Evolutionary conservation across 2,329 filamentous ascomycete species (phyloP).

Genomic region (Monilinia vaccinii-corymbosi): DNA sequence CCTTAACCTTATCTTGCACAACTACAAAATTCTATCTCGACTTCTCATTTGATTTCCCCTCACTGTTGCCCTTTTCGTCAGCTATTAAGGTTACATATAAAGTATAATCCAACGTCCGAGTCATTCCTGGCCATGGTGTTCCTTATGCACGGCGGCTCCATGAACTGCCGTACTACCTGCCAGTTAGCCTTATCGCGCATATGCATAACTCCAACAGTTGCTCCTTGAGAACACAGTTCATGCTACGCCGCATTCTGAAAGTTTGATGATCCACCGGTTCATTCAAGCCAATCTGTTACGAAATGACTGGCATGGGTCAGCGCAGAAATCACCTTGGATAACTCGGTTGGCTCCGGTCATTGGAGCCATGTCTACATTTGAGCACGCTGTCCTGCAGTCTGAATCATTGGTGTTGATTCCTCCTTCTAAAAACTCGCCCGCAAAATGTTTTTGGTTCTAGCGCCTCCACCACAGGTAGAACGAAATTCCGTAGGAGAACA

Average conservation of each 20-base stretch:
- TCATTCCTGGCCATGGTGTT: too few species aligned
- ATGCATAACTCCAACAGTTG: background rate
- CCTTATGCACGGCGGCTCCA: background rate
- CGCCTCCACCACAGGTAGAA: background rate
- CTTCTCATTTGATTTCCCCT: too few species aligned
- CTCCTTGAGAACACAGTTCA: background rate
- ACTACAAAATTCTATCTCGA: too few species aligned
- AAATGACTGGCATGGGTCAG: background rate
- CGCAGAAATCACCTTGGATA: background rate
- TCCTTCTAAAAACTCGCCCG: background rate
- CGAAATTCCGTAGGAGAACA: background rate
- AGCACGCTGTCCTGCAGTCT: background rate
- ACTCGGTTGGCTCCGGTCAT: background rate
- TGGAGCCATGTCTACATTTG: background rate
- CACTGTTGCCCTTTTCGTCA: too few species aligned
- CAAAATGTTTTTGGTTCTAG: slow-evolving; percentile 6
- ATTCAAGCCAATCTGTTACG: background rate
- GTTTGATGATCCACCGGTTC: background rate
- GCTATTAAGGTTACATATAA: too few species aligned
- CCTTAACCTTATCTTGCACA: too few species aligned
- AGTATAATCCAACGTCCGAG: too few species aligned
- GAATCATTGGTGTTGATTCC: background rate
- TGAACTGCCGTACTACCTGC: background rate
- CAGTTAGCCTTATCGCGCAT: background rate
- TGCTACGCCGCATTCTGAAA: background rate